phyloP scores from a whole-genome alignment of 2,329 filamentous ascomycete genomes.

The Penicillium sp. region DNA sequence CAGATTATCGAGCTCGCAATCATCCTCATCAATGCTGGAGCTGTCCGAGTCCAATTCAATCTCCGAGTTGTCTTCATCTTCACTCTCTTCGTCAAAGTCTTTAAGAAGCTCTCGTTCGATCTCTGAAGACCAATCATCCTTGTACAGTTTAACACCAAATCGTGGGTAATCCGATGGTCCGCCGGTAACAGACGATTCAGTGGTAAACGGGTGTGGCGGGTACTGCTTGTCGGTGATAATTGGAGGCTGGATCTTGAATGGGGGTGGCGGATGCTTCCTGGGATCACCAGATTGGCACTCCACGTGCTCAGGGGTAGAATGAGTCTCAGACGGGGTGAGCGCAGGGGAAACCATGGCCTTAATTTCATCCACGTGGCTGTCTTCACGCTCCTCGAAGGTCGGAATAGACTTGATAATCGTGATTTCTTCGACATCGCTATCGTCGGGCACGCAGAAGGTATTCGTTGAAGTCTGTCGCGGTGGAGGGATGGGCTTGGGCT shows the following conservation, averaged over 20 bases:
- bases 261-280: neutral
- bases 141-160: neutral
- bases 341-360: neutral
- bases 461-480: conserved; percentile 26
- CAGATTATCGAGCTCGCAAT: neutral
- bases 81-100: neutral
- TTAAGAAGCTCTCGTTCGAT: neutral
- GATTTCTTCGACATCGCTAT: conserved; percentile 30
- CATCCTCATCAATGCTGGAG: conserved; percentile 9
- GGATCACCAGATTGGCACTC: neutral
- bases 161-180: neutral
- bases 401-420: neutral
- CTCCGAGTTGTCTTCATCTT: conserved; percentile 14
- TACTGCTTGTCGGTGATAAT: neutral
- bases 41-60: conserved; percentile 3
- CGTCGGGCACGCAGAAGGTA: conserved; percentile 44
- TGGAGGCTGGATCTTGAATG: neutral
- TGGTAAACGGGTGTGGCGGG: neutral
- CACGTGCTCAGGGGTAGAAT: neutral
- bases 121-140: neutral
- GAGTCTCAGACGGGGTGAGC: neutral
- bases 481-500: neutral
- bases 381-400: neutral
- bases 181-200: neutral
- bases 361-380: neutral